Conservation (phyloP, 345 rosid species). For the Moringa oleifera region DNA sequence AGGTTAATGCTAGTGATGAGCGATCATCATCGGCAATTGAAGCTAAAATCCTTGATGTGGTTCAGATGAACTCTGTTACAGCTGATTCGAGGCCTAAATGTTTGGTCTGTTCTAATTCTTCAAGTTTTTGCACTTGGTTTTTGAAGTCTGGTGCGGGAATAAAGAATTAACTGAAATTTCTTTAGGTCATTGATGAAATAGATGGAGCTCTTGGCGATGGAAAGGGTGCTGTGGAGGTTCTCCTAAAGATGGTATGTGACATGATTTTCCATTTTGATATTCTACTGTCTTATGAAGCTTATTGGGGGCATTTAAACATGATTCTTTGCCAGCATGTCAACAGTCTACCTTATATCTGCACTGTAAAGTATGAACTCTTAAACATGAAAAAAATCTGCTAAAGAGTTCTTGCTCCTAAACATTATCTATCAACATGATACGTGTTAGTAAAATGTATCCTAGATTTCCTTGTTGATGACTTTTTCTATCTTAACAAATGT, state of each 20-base stretch:
- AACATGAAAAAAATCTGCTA: background rate
- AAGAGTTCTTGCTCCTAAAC: background rate
- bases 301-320: background rate
- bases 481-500: no score
- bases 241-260: slow-evolving; percentile 77
- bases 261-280: slow-evolving; percentile 6
- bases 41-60: slow-evolving; percentile 89
- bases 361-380: background rate
- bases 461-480: no score
- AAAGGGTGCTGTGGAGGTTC: slow-evolving; percentile 94
- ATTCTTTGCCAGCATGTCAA: background rate
- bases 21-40: slow-evolving; percentile 79
- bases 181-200: slow-evolving; percentile 96
- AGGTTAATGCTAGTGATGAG: slow-evolving; percentile 98
- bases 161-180: slow-evolving; percentile 17
- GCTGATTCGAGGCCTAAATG: slow-evolving; percentile 90
- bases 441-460: background rate
- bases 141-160: slow-evolving; percentile 1
- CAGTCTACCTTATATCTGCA: no score
- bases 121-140: background rate
- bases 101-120: slow-evolving; percentile 43
- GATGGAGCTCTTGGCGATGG: slow-evolving; percentile 98
- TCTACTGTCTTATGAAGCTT: slow-evolving; percentile 9
- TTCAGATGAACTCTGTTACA: slow-evolving; percentile 96
- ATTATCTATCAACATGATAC: background rate